Evolutionary conservation across 2,329 filamentous ascomycete species (phyloP).

Genomic region (Xylaria sp.): DNA sequence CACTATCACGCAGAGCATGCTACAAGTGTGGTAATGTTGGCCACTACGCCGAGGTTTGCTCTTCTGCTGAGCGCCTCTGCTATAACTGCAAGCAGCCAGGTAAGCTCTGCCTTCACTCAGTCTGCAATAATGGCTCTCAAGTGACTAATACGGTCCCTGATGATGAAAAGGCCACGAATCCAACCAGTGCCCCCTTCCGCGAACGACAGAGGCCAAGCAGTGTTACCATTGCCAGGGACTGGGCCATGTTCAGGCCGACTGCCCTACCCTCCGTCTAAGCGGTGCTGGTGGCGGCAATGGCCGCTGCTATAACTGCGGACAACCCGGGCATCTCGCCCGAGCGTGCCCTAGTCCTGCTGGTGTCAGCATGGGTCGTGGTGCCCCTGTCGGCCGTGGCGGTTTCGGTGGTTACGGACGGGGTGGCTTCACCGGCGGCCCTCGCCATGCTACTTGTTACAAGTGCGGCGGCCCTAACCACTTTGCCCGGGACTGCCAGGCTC

Average conservation of each 20-base stretch:
- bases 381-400: conserved; percentile 76
- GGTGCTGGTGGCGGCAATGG: conserved; percentile 82
- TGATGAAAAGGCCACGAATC: conserved; percentile 82
- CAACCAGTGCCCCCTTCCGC: conserved; percentile 94
- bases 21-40: conserved; percentile 87
- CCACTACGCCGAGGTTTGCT: conserved; percentile 91
- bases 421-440: conserved; percentile 76
- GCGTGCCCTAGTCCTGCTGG: conserved; percentile 83
- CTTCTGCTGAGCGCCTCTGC: conserved; percentile 96
- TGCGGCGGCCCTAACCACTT: conserved; percentile 95
- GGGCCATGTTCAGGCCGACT: conserved; percentile 98
- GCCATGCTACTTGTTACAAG: conserved; percentile 78
- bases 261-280: conserved; percentile 93
- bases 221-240: conserved; percentile 99
- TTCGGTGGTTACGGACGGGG: conserved; percentile 74
- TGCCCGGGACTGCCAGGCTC: conserved; percentile 96
- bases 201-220: conserved; percentile 98
- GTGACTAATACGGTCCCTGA: conserved; percentile 37
- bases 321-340: conserved; percentile 92
- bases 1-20: conserved; percentile 83
- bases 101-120: conserved; percentile 45
- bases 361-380: conserved; percentile 71
- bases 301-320: conserved; percentile 96
- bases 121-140: background rate
- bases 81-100: conserved; percentile 98